Evolutionary conservation across 495 filamentous ascomycete species (phyloP), one percentile per base, ranked within the genome.

Genomic region (Tuber brumale): DNA sequence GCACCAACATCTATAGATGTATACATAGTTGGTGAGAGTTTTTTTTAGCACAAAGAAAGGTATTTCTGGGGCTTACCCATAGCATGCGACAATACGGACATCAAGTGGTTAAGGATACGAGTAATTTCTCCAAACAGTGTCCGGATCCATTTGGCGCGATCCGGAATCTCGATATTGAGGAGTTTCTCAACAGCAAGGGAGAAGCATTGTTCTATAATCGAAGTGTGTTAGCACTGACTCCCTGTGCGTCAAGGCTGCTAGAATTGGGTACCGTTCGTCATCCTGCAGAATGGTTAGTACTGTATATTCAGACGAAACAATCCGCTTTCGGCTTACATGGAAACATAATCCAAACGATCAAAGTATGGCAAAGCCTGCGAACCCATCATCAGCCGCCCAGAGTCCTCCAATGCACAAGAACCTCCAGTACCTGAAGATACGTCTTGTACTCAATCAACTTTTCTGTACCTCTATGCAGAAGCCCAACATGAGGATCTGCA

Each of bases 381-480:
- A 18, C 31, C 27, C 14, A 35, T 16, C 18, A 27, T 66, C 27
- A 41, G n/a, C 51, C 72, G 51, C 27, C 27, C 27, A 35, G 35
- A 35, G 27, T 27, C 57, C 57, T 27, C 27, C 27, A 66, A 66
- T 8, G 57, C 57, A 72, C 31, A 42, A 39, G 37, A 31, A 75
- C 35, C 41, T 19, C 72, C 57, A 35, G 42, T 75, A 79, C 77
- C 84, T 99, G 96, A 81, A 98, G 90, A 84, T 99, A 99, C 72
- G 94, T 97, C 89, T 95, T 96, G 88, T 99, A 99, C 87, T 99
- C 96, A 85, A 97, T 98, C 87, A 99, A 90, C 89, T 99, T 99
- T 88, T 99, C 96, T 74, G 96, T 99, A 79, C 96, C 96, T 83
- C 96, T 90, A 85, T 99, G 96, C 79, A 99, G 88, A 81, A 99